Evolutionary conservation across 352 stramenopile genomes (phyloP), one percentile per base, ranked within the genome.

Genomic region (Globisporangium carolinianum): DNA sequence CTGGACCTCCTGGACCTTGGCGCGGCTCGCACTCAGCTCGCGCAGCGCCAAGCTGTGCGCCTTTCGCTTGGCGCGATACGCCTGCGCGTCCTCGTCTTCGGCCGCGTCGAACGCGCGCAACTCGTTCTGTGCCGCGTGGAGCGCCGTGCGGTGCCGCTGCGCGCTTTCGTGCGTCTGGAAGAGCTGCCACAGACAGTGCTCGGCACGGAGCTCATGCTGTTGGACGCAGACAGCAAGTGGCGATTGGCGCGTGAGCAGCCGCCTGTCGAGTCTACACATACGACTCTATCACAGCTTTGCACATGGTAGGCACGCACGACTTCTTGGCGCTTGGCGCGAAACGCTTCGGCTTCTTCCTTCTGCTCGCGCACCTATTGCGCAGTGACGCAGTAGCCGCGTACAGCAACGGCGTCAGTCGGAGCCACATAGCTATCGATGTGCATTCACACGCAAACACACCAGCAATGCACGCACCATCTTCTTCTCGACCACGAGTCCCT

Each of bases 181-280:
- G 18, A 99, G 76, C 60, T 98, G 89, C 96, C 95, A 99, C 43
- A 99, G 72, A 57, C 97, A 98, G 64, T 97, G 92, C 59, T 98
- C 87, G 0, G 89, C 85, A 36, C 92, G 80, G 4, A 97, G 58
- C 17, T 82, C 57, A 63, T 76, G 76, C 82, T 91, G 57, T 35
- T 18, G 57, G 32, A 15, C 8, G 35, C 12, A 43, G 24, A 5
- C 32, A 42, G 32, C 7, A 32, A 9, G 46, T 17, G 9, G 46
- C 39, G 6, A 12, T 50, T 35, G 46, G 15, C 9, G 18, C 46
- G 32, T n/a, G 6, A 50, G 39, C 24, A 24, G 24, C 24, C 24
- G 24, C 24, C 24, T 24, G 24, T 24, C 24, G 24, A 24, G 24
- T 24, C 24, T 24, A 24, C 2, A 24, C 24, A 24, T 24, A 24